These are phyloP conservation scores for Venturia asperata DNA, from an alignment of 2,329 filamentous ascomycete species.

Conservation along the genomic window DNA sequence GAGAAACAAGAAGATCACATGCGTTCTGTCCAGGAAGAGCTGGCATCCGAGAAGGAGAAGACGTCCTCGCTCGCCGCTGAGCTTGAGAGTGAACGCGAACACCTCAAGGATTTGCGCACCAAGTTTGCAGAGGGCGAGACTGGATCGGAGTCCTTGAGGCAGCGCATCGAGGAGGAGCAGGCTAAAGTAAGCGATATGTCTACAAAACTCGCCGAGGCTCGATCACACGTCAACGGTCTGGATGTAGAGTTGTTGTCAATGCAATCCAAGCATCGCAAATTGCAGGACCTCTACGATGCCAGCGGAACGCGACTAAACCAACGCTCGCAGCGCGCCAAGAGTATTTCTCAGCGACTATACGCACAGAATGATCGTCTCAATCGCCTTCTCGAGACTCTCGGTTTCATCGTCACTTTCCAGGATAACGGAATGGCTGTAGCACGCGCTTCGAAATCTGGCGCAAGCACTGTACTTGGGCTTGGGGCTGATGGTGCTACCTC, in stretches of 20 bases:
- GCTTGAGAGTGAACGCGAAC: constrained; percentile 58
- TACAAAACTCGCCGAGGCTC: constrained; percentile 65
- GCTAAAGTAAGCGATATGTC: constrained; percentile 58
- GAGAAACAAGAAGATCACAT: constrained; percentile 34
- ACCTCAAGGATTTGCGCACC: constrained; percentile 60
- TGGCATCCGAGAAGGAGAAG: constrained; percentile 43
- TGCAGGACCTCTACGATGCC: constrained; percentile 45
- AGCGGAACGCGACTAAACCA: constrained; percentile 54
- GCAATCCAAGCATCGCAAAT: constrained; percentile 55
- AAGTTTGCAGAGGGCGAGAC: constrained; percentile 78
- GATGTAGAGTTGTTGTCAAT: constrained; percentile 67
- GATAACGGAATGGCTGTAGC: constrained; percentile 68
- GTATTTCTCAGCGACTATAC: constrained; percentile 77
- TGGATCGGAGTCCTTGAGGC: constrained; percentile 70
- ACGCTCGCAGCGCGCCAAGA: constrained; percentile 66
- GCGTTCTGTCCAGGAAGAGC: constrained; percentile 35
- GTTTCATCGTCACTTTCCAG: constrained; percentile 72
- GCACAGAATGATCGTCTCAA: constrained; percentile 77
- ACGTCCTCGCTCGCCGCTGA: constrained; percentile 42
- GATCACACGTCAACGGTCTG: constrained; percentile 66
- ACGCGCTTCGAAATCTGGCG: constrained; percentile 52
- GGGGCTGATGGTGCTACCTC: constrained; percentile 33
- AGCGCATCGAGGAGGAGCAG: constrained; percentile 69
- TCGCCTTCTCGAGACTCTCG: constrained; percentile 76
- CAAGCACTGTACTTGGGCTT: constrained; percentile 28